Evolutionary conservation across 2,329 filamentous ascomycete genomes (phyloP), one percentile per base, ranked within the genome.

Genomic region (Aspergillus sp.): DNA sequence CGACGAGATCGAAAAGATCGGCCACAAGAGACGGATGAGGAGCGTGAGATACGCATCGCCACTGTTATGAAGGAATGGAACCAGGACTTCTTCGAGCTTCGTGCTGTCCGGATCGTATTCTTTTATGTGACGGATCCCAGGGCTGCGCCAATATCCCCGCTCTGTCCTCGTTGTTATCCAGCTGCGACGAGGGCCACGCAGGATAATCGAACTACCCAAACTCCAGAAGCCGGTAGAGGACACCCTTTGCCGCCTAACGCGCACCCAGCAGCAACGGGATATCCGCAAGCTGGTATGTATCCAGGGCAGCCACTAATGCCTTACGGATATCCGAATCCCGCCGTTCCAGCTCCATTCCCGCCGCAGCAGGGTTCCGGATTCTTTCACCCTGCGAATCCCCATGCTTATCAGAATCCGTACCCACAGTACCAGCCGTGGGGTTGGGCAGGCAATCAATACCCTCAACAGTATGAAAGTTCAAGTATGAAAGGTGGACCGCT

Each of bases 61-160:
- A 72, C 74, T 3, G 75, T 78, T 13, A 67, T 77, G 40, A 66
- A 66, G 5, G 77, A 79, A 61, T 79, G 77, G 77, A 79, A 79
- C 57, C 64, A 72, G 46, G 69, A 67, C 39, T 79, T 79, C 51
- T 79, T 79, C 48, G 67, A 66, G 13, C 71, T 68, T 8, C 72
- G 76, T 42, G 71, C 67, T 15, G 66, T 70, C 20, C 65, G 64
- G 3, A 67, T 79, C 34, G 61, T 67, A 7, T 72, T 68, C 66
- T 62, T 68, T 19, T 77, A 76, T 62, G 68, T 74, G 15, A 67
- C 67, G 3, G 67, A 75, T 52, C 62, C 69, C 9, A 70, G 70
- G 46, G 59, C 64, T 30, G 68, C 70, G 6, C 71, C 73, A 1
- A 44, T 64, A 3, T 75, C 75, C 11, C 70, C 75, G 34, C 67